These are phyloP conservation scores for Chrysanthemum lavandulifolium DNA, from an alignment of 129 eudicot species.

Conservation along the genomic window DNA sequence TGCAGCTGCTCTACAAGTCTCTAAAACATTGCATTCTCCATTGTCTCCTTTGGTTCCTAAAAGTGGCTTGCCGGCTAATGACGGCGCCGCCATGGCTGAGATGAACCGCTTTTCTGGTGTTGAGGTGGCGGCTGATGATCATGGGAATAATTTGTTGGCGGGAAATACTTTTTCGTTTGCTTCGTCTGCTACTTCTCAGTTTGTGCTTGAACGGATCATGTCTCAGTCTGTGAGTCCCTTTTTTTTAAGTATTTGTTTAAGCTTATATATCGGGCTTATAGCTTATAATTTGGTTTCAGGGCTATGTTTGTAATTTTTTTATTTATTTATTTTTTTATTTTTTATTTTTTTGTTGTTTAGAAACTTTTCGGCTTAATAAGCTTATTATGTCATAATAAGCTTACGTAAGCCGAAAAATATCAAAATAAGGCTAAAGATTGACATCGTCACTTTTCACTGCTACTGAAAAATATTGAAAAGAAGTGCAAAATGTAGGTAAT, in stretches of 20 bases:
- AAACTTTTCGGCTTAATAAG: too few species aligned
- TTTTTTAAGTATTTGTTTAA: not conserved
- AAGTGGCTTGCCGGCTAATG: constrained; percentile 10
- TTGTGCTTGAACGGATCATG: constrained; percentile 95
- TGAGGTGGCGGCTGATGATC: constrained; percentile 46
- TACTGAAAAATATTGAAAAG: too few species aligned
- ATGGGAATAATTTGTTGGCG: constrained; percentile 37
- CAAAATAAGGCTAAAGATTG: too few species aligned
- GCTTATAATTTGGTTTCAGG: too few species aligned
- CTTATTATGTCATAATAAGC: too few species aligned
- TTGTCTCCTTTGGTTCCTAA: constrained; percentile 38
- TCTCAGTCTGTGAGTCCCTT: constrained; percentile 70
- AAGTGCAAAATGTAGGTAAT: too few species aligned
- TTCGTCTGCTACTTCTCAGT: constrained; percentile 90
- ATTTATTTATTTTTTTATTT: too few species aligned
- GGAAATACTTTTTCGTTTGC: constrained; percentile 94
- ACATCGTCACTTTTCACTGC: too few species aligned
- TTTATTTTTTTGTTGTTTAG: too few species aligned
- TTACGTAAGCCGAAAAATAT: too few species aligned
- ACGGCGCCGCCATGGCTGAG: constrained; percentile 29
- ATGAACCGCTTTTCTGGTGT: constrained; percentile 28
- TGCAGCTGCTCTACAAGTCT: constrained; percentile 75
- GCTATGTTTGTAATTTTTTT: too few species aligned
- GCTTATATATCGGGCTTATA: too few species aligned
- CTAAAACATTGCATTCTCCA: constrained; percentile 65